Base-by-base conservation (phyloP, 441 rosid genomes). In the Syzygium malaccense region DNA sequence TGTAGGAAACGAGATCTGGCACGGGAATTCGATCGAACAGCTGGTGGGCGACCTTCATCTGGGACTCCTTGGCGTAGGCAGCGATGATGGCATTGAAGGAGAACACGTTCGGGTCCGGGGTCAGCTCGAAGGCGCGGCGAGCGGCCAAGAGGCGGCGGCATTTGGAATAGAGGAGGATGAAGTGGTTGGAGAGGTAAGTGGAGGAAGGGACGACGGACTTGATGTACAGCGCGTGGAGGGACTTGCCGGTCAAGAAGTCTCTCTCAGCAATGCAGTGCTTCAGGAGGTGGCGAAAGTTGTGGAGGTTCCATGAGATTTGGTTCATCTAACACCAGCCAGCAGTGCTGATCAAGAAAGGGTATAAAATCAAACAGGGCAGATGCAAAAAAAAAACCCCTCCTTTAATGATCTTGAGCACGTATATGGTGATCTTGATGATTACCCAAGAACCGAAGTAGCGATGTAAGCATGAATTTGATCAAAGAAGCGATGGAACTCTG, bases 141-240 rank as follows among this genome's bases (percentile, higher is more conserved):
- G 99, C 98, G 23, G 92, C 84, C 66, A 90, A 20, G 20, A 96
- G 91, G 54, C 85, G 93, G 88, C 95, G 93, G 92, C 96, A 96
- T 86, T 95, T 96, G 93, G 99, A 96, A 94, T 96, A 96, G 62
- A 97, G 98, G 89, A 96, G 95, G 89, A 94, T 92, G 92, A 97
- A 96, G 90, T 96, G 98, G 85, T 97, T 97, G 93, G 99, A 95
- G 88, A 96, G 94, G 87, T 94, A 96, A 86, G 98, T 95, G 55
- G 99, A 95, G 41, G 94, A 60, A 87, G 96, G 94, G 85, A 96
- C 18, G 28, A 93, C 32, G 33, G 94, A 93, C 86, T 97, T 96
- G 91, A 97, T 84, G 92, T 94, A 97, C 60, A 92, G 93, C 1
- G 96, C 87, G 87, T 97, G 98, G 68, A 96, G 97, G 85, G 94